Base-by-base conservation (phyloP, 2,329 filamentous ascomycete species). In the Cercospora sp. region DNA sequence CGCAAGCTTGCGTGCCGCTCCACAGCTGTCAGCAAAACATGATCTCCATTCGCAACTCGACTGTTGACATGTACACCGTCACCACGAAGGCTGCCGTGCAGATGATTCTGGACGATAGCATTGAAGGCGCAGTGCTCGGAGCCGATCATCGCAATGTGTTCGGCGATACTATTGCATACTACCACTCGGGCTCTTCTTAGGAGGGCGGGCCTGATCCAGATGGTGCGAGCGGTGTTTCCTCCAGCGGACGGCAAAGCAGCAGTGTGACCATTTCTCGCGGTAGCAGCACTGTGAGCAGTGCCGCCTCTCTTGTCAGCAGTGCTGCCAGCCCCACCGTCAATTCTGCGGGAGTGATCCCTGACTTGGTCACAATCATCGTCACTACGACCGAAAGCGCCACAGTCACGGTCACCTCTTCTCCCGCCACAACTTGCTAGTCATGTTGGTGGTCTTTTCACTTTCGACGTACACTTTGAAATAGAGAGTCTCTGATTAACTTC, bases 21-120 rank as follows among this genome's bases (percentile, higher is more conserved):
- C 75, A 85, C 63, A 80, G 82, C 73, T 88, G 86, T 77, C 85
- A 87, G 77, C 74, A 79, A 70, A 76, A 84, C 76, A 85, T 85
- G 77, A 82, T 84, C 67, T 74, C 78, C 73, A 78, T 85, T 60
- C 79, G 81, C 61, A 76, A 74, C 71, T 78, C 74, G 63, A 80
- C 83, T 65, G 76, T 85, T 73, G 79, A 81, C 73, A 77, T 82
- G 73, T 84, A 83, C 67, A 81, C 81, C 57, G 74, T 85, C 28
- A 83, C 79, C 53, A 83, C 83, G 66, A 85, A 84, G 77, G 83
- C 82, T 0, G 78, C 80, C 0, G 81, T 84, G 70, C 83, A 83
- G 73, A 85, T 85, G 83, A 79, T 85, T 67, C 79, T 80, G 2
- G 73, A 78, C 67, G 76, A 79, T 55, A 73, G 75, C 30, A 77